Percentiles rank a stretch among this genome's conserved stretches.
These are phyloP conservation scores for Cerrena zonata DNA, from an alignment of 1,284 basidiomycete genomes.

Conservation along the genomic window DNA sequence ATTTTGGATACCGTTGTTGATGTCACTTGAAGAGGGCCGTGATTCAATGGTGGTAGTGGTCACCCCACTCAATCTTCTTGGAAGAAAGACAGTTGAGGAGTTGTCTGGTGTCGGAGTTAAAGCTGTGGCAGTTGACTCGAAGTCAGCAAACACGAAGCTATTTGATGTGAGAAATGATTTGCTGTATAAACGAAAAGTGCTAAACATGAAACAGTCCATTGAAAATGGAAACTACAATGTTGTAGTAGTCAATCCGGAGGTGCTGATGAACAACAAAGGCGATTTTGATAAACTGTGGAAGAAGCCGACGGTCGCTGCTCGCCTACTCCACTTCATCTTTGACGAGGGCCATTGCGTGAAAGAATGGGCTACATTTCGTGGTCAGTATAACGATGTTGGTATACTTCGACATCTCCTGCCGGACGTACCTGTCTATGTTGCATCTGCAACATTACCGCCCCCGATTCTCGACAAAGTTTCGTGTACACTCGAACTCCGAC, in stretches of 20 bases:
- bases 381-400: conserved; percentile 26
- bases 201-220: conserved; percentile 27
- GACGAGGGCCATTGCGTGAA: conserved; percentile 36
- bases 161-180: conserved; percentile 1
- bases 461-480: conserved; percentile 17
- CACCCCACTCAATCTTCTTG: not conserved
- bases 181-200: too few relatives aligned
- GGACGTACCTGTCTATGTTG: conserved; percentile 27
- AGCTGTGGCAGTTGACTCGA: not conserved
- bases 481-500: conserved; percentile 9
- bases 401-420: conserved; percentile 25
- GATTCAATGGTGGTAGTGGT: conserved; percentile 16
- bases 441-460: conserved; percentile 32
- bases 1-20: conserved; percentile 28
- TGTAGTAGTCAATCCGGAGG: conserved; percentile 30
- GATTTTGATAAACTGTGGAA: conserved; percentile 24
- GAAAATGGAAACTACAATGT: conserved; percentile 24
- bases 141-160: not conserved
- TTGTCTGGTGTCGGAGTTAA: not conserved
- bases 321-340: conserved; percentile 26
- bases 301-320: conserved; percentile 18
- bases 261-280: conserved; percentile 20
- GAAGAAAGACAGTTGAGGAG: not conserved
- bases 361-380: conserved; percentile 31
- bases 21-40: conserved; percentile 9